Evolutionary conservation across 1,284 basidiomycete genomes (phyloP).

Genomic region (Apiotrichum mycotoxinovorans): DNA sequence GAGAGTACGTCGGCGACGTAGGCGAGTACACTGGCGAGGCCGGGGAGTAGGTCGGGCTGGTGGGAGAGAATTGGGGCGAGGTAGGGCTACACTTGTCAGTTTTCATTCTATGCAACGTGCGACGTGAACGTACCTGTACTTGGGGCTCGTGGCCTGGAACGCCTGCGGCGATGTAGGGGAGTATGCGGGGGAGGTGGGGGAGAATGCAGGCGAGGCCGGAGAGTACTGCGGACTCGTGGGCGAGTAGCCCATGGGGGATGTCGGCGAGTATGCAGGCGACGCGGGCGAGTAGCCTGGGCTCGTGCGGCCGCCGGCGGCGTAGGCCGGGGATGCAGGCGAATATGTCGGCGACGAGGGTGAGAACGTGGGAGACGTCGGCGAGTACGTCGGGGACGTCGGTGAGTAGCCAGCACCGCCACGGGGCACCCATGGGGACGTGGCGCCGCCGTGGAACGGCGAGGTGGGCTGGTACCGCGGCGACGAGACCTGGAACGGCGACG

Average conservation of each 20-base stretch:
- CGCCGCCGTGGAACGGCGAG: slow-evolving; percentile 64
- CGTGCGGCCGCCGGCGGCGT: slow-evolving; percentile 45
- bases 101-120: too few relatives aligned
- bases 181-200: slow-evolving; percentile 57
- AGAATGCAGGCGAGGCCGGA: slow-evolving; percentile 43
- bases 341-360: slow-evolving; percentile 36
- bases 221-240: slow-evolving; percentile 30
- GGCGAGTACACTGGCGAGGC: slow-evolving; percentile 37
- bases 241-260: slow-evolving; percentile 24
- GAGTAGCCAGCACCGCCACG: slow-evolving; percentile 56
- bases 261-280: slow-evolving; percentile 33
- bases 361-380: slow-evolving; percentile 82
- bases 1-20: slow-evolving; percentile 57
- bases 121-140: slow-evolving; percentile 56
- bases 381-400: slow-evolving; percentile 65
- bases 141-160: slow-evolving; percentile 77
- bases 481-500: slow-evolving; percentile 63
- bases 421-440: slow-evolving; percentile 69
- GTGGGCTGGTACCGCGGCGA: slow-evolving; percentile 60
- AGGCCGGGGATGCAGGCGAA: slow-evolving; percentile 69
- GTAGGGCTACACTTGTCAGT: slow-evolving; percentile 16
- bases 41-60: slow-evolving; percentile 55
- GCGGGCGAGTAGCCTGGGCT: slow-evolving; percentile 41
- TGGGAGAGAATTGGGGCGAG: slow-evolving; percentile 37
- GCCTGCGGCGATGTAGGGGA: slow-evolving; percentile 58